These are phyloP conservation scores for Oryza glumipatula DNA, from an alignment of 176 grass and related monocot species.

Conservation along the genomic window DNA sequence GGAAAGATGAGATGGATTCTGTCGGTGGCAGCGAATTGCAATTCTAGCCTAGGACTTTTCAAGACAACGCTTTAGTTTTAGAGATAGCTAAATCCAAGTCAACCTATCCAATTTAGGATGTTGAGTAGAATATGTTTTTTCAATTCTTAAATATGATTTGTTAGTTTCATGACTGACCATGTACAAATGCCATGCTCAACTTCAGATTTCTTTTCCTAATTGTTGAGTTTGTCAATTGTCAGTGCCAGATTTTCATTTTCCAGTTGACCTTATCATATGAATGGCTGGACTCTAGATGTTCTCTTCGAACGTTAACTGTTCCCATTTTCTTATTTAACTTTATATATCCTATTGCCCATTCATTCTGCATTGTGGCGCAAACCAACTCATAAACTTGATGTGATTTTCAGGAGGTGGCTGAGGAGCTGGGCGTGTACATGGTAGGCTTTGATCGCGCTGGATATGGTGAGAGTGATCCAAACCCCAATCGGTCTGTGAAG, in stretches of 20 bases:
- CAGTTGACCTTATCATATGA: constrained; percentile 10
- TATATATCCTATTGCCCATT: not conserved
- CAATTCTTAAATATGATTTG: not conserved
- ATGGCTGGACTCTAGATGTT: not conserved
- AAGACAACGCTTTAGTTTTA: not conserved
- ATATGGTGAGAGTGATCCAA: constrained; percentile 69
- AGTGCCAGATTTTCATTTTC: not conserved
- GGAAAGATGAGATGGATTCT: not conserved
- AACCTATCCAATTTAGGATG: not conserved
- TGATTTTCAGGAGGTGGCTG: constrained; percentile 57
- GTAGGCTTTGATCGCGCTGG: constrained; percentile 77
- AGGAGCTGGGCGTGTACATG: constrained; percentile 76
- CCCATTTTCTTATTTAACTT: not conserved
- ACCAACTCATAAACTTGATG: not conserved
- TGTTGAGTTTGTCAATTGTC: not conserved
- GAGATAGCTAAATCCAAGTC: not conserved
- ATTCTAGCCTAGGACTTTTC: not conserved
- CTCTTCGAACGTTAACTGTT: too few species aligned
- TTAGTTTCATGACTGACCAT: not conserved
- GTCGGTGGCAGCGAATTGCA: not conserved
- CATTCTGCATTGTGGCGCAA: not conserved
- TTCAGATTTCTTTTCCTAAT: not conserved
- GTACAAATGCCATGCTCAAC: not conserved
- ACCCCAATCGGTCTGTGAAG: constrained; percentile 62
- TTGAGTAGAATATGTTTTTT: not conserved